A percentile compares a stretch with the other conserved stretches of the same genome.
These are phyloP conservation scores for Trichothecium roseum DNA, from an alignment of 2,329 filamentous ascomycete genomes.

Conservation along the genomic window DNA sequence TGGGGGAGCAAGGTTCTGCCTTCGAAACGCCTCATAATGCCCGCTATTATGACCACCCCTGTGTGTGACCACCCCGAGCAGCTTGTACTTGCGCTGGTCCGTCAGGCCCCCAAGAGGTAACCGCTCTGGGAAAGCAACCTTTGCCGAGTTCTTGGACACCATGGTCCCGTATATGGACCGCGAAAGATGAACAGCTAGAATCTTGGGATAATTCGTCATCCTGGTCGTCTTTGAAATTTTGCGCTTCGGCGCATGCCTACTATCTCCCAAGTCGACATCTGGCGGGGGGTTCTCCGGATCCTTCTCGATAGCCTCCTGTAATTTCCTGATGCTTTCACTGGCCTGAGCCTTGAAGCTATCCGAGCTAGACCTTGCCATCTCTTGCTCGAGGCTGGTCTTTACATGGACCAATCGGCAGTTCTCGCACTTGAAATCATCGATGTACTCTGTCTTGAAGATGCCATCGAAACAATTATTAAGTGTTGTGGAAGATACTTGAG, in stretches of 20 bases:
- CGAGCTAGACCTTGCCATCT: slow-evolving; percentile 44
- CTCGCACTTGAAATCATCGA: slow-evolving; percentile 95
- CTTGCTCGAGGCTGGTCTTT: slow-evolving; percentile 49
- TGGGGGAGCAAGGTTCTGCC: slow-evolving; percentile 69
- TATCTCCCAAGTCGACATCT: slow-evolving; percentile 64
- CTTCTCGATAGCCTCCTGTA: slow-evolving; percentile 60
- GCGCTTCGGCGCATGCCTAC: slow-evolving; percentile 64
- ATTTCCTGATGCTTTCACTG: slow-evolving; percentile 48
- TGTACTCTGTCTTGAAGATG: slow-evolving; percentile 88
- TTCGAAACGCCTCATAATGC: slow-evolving; percentile 91
- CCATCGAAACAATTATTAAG: slow-evolving; percentile 86
- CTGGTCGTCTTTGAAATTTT: slow-evolving; percentile 81
- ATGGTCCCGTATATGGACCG: slow-evolving; percentile 80
- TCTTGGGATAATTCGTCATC: slow-evolving; percentile 77
- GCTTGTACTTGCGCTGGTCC: slow-evolving; percentile 67
- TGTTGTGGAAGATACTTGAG: slow-evolving; percentile 69
- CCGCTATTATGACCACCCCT: slow-evolving; percentile 94
- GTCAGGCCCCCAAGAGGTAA: slow-evolving; percentile 72
- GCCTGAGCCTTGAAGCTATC: slow-evolving; percentile 40
- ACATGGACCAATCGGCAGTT: slow-evolving; percentile 82
- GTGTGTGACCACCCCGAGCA: slow-evolving; percentile 83
- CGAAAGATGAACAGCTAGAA: slow-evolving; percentile 85
- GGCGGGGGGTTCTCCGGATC: slow-evolving; percentile 72
- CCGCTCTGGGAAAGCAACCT: slow-evolving; percentile 84
- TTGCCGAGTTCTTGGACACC: slow-evolving; percentile 89